Evolutionary conservation across 2,329 filamentous ascomycete genomes (phyloP).

Genomic region (Alternaria arborescens): DNA sequence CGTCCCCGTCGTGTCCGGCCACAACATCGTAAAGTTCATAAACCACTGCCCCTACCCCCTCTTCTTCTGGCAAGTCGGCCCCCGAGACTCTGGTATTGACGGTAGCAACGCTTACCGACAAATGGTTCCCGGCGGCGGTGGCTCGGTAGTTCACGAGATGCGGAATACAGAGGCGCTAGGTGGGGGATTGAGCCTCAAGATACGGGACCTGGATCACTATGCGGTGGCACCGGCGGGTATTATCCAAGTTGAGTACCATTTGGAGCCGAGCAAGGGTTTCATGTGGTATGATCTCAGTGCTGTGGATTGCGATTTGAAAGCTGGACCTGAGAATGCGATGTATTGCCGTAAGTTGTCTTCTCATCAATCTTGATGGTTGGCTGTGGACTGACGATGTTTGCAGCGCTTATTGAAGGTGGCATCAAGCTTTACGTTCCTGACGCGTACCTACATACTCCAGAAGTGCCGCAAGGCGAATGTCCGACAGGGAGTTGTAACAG

Average conservation of each 20-base stretch:
- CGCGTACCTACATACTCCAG: no score
- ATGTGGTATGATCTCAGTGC: constrained; percentile 36
- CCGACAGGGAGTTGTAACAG: constrained; percentile 19
- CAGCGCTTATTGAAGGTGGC: constrained; percentile 29
- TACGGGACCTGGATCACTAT: constrained; percentile 33
- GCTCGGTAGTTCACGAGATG: constrained; percentile 22
- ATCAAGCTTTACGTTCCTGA: constrained; percentile 23
- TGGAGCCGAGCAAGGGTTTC: constrained; percentile 11
- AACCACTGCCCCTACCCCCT: constrained; percentile 36
- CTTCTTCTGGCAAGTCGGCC: constrained; percentile 34
- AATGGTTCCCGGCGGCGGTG: constrained; percentile 17
- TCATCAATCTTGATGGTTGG: neutral
- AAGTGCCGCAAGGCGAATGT: constrained; percentile 1
- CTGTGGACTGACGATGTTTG: neutral
- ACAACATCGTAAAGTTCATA: constrained; percentile 24
- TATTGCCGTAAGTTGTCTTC: constrained; percentile 26
- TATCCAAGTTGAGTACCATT: constrained; percentile 35
- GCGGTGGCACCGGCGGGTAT: constrained; percentile 27
- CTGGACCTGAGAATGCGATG: constrained; percentile 14
- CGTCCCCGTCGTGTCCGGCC: constrained; percentile 6
- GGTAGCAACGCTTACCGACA: constrained; percentile 18
- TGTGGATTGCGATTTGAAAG: constrained; percentile 25
- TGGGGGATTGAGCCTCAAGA: constrained; percentile 31
- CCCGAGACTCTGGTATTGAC: neutral
- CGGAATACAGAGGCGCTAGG: constrained; percentile 7